phyloP scores from a whole-genome alignment of 2,329 filamentous ascomycete genomes.

The Metarhizium sp. region DNA sequence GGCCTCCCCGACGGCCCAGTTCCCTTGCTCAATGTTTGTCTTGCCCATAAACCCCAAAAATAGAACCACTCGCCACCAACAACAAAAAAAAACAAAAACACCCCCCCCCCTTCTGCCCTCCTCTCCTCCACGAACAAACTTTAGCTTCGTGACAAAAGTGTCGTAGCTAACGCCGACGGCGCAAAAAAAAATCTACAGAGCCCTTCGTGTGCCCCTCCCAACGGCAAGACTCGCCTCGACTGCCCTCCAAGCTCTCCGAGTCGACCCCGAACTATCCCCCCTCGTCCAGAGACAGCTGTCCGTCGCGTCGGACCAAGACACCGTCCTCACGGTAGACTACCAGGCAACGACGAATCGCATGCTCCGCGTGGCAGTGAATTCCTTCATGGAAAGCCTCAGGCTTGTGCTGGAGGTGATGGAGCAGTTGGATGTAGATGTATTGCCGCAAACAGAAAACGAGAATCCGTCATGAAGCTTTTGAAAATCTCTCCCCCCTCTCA shows the following conservation, averaged over 20 bases:
- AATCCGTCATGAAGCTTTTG: slow-evolving; percentile 1
- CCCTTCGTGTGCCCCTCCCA: slow-evolving; percentile 72
- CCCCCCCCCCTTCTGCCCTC: slow-evolving; percentile 29
- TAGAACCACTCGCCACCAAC: slow-evolving; percentile 21
- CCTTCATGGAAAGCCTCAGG: slow-evolving; percentile 84
- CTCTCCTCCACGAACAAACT: slow-evolving; percentile 25
- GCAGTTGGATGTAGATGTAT: slow-evolving; percentile 76
- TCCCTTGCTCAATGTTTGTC: slow-evolving; percentile 8
- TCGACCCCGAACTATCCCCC: slow-evolving; percentile 83
- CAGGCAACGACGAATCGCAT: slow-evolving; percentile 88
- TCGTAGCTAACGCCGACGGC: background rate
- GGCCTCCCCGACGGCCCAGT: slow-evolving; percentile 2
- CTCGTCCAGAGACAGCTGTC: slow-evolving; percentile 67
- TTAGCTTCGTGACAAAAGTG: background rate
- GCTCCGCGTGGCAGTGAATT: slow-evolving; percentile 91
- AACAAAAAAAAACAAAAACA: background rate
- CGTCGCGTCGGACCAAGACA: slow-evolving; percentile 21
- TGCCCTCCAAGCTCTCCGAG: slow-evolving; percentile 65
- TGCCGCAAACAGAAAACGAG: slow-evolving; percentile 30
- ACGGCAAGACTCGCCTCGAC: slow-evolving; percentile 66
- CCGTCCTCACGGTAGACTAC: slow-evolving; percentile 65
- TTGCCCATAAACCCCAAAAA: slow-evolving; percentile 5
- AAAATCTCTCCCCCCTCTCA: background rate
- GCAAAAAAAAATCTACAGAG: slow-evolving; percentile 33
- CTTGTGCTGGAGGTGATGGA: slow-evolving; percentile 85